Base-by-base conservation (phyloP, 2,329 filamentous ascomycete species). In the Pseudocercospora eumusae region DNA sequence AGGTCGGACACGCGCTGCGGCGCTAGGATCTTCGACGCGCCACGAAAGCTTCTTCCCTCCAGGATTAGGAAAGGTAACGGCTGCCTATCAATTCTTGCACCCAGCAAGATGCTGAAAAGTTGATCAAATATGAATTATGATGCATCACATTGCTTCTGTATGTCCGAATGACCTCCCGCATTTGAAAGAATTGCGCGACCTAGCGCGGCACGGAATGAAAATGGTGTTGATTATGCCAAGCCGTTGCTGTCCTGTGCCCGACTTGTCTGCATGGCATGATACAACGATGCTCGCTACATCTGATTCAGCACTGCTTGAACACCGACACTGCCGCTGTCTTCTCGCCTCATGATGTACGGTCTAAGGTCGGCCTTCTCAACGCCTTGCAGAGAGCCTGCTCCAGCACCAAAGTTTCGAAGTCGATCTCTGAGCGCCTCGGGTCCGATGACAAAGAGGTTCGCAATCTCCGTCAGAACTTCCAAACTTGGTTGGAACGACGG, bases 381-480 rank as follows among this genome's bases (percentile, higher is more conserved):
- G 4, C 75, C 76, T 20, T 70, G 73, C 64, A 73, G 65, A 47
- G 65, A 79, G 23, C 76, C 78, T 13, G 36, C 70, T 63, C 68
- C 70, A 49, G 68, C 69, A 13, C 73, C 73, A 23, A 78, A 77
- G 42, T 79, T 79, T 64, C 79, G 77, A 59, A 84, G 70, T 50
- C 81, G 74, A 71, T 84, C 82, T 66, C 80, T 76, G 66, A 84
- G 66, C 25, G 82, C 81, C 64, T 83, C 81, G 0, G 81, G 80
- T 1, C 92, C 91, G 71, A 99, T 91, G 66, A 99, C 96, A 75
- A 99, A 99, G 57, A 99, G 79, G 73, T 93, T 97, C 10, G 93
- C 93, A 62, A 99, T 92, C 80, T 99, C 95, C 25, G 92, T 88
- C 63, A 99, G 79, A 50, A 96, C 85, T 79, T 99, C 93, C 67